phyloP scores from a whole-genome alignment of 257 asterid species.

The Salvia miltiorrhiza region DNA sequence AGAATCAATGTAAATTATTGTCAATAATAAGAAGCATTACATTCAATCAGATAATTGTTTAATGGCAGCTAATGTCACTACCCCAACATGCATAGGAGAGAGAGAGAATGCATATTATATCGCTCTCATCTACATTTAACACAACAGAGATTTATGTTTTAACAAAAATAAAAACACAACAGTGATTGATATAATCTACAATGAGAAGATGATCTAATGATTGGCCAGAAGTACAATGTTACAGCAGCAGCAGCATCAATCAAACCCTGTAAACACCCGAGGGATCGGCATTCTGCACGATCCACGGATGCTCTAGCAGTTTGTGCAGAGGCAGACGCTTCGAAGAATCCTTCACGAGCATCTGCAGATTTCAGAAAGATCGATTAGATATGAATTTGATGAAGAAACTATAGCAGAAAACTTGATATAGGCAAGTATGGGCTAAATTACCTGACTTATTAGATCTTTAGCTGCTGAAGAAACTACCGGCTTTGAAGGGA shows the following conservation, averaged over 20 bases:
- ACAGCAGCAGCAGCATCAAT: slow-evolving; percentile 2
- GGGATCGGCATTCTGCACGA: slow-evolving; percentile 89
- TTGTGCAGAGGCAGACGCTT: slow-evolving; percentile 79
- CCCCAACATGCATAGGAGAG: background rate
- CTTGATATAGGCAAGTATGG: background rate
- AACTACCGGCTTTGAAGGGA: slow-evolving; percentile 80
- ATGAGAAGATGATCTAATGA: slow-evolving; percentile 1
- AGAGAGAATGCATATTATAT: background rate
- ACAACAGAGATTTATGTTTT: background rate
- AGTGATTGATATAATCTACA: slow-evolving; percentile 8
- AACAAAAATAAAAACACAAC: too few relatives aligned
- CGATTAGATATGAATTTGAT: background rate
- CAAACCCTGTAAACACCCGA: slow-evolving; percentile 70
- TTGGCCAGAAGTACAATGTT: background rate
- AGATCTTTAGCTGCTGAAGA: slow-evolving; percentile 92
- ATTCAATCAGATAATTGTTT: background rate
- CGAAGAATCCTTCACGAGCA: slow-evolving; percentile 89
- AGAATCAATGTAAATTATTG: background rate
- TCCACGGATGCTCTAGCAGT: slow-evolving; percentile 94
- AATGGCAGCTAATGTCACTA: background rate
- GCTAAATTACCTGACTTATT: slow-evolving; percentile 60
- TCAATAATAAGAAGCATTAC: background rate
- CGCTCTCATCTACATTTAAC: slow-evolving; percentile 18
- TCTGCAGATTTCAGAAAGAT: slow-evolving; percentile 33
- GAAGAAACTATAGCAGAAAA: background rate